Conservation (phyloP, 768 basidiomycete species). For the Pilatotrama ljubarskyi region DNA sequence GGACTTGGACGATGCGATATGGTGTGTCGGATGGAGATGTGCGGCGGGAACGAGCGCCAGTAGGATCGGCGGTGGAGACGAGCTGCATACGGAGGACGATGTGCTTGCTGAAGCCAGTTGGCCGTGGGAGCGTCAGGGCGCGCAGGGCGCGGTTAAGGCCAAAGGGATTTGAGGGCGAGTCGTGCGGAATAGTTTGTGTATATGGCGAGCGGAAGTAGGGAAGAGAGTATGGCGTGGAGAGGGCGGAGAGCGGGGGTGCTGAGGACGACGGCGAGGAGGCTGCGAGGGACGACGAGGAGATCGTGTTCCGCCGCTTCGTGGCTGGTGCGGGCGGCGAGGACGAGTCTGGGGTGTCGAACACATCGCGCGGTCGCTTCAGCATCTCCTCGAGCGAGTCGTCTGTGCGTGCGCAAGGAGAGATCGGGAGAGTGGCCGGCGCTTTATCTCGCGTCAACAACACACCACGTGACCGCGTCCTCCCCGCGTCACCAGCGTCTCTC, state of each 20-base stretch:
- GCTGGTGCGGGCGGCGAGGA: slow-evolving; percentile 28
- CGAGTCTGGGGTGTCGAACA: slow-evolving; percentile 29
- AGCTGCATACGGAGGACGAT: slow-evolving; percentile 66
- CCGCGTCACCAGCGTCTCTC: not conserved
- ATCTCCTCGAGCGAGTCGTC: not conserved
- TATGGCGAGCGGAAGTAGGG: slow-evolving; percentile 22
- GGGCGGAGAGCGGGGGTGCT: slow-evolving; percentile 20
- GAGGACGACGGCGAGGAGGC: slow-evolving; percentile 13
- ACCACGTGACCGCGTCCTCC: slow-evolving; percentile 13
- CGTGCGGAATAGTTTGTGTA: slow-evolving; percentile 44
- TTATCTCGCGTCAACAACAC: slow-evolving; percentile 1
- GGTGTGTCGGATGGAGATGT: slow-evolving; percentile 42
- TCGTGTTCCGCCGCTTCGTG: slow-evolving; percentile 30
- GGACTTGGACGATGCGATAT: slow-evolving; percentile 68
- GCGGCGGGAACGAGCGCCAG: slow-evolving; percentile 23
- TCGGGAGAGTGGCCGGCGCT: not conserved
- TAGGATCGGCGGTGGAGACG: slow-evolving; percentile 35
- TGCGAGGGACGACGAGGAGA: slow-evolving; percentile 23
- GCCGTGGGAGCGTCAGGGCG: slow-evolving; percentile 37
- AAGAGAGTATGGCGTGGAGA: slow-evolving; percentile 33
- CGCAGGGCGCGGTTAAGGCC: slow-evolving; percentile 49
- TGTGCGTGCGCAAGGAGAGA: too few relatives aligned
- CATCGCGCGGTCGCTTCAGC: slow-evolving; percentile 35
- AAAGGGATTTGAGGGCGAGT: slow-evolving; percentile 74
- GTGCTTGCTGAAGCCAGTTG: slow-evolving; percentile 58